These are phyloP conservation scores for Pseudopyricularia cyperi DNA, from an alignment of 2,329 filamentous ascomycete species.

Conservation along the genomic window DNA sequence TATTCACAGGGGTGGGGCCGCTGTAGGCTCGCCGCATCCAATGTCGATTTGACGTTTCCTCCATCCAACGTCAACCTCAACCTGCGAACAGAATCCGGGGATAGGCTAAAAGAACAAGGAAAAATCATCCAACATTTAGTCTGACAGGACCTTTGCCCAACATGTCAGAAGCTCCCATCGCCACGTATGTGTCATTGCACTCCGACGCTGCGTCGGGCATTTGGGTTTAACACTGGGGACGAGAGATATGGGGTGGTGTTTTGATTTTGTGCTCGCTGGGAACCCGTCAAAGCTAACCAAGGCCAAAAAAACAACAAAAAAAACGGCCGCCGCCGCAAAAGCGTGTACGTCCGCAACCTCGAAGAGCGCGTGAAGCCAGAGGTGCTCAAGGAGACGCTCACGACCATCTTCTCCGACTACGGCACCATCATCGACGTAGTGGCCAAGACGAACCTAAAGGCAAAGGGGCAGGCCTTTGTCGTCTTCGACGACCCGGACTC, in stretches of 20 bases:
- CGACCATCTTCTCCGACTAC: conserved; percentile 75
- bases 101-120: not conserved
- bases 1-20: no score
- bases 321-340: conserved; percentile 14
- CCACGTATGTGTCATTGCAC: conserved; percentile 67
- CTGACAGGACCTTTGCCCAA: not conserved
- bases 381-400: conserved; percentile 58
- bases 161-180: conserved; percentile 32
- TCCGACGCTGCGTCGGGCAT: conserved; percentile 37
- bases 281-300: not conserved
- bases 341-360: conserved; percentile 67
- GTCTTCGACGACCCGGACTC: conserved; percentile 75
- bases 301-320: not conserved
- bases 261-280: no score
- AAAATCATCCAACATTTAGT: no score
- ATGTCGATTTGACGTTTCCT: no score
- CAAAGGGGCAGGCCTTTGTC: conserved; percentile 91
- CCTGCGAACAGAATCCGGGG: not conserved
- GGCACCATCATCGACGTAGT: conserved; percentile 67
- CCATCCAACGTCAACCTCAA: no score
- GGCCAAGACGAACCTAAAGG: conserved; percentile 66
- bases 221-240: conserved; percentile 1
- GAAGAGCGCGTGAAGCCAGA: conserved; percentile 85
- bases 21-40: no score
- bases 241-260: not conserved